Percentiles rank a stretch among this genome's conserved stretches.
phyloP scores from a whole-genome alignment of 169 alveolate genomes.

The Cryptosporidium parvum region DNA sequence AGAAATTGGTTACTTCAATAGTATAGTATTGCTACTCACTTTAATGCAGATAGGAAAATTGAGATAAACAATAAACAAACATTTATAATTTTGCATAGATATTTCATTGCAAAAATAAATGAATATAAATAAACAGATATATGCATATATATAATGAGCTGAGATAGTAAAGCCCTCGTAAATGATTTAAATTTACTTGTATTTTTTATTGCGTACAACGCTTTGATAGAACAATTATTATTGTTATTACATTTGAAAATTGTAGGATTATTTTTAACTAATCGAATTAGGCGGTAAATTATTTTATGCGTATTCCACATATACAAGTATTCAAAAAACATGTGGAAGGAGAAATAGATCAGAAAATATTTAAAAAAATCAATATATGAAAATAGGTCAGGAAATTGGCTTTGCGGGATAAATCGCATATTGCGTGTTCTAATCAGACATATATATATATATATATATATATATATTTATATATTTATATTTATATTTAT shows the following conservation, averaged over 20 bases:
- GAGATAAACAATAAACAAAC: too few relatives aligned
- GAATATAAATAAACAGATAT: too few relatives aligned
- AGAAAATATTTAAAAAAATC: background rate
- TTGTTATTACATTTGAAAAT: background rate
- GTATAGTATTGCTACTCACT: background rate
- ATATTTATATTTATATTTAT: background rate
- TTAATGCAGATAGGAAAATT: too few relatives aligned
- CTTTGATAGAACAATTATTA: background rate
- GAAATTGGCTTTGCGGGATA: conserved; percentile 31
- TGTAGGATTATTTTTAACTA: background rate
- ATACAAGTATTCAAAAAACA: conserved; percentile 17
- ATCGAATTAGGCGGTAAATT: conserved; percentile 43
- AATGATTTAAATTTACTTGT: too few relatives aligned
- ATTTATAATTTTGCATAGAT: background rate
- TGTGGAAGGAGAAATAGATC: conserved; percentile 73
- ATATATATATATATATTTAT: background rate
- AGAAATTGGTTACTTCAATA: too few relatives aligned
- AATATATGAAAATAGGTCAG: conserved; percentile 23
- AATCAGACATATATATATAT: background rate
- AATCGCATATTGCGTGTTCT: conserved; percentile 64
- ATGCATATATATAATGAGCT: too few relatives aligned
- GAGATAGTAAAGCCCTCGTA: background rate
- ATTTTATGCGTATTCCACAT: conserved; percentile 67
- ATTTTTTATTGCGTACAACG: background rate
- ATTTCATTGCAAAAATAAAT: too few relatives aligned